Evolutionary conservation across 1,284 basidiomycete species (phyloP), one percentile per base, ranked within the genome.

Genomic region (Sporisorium reilianum): DNA sequence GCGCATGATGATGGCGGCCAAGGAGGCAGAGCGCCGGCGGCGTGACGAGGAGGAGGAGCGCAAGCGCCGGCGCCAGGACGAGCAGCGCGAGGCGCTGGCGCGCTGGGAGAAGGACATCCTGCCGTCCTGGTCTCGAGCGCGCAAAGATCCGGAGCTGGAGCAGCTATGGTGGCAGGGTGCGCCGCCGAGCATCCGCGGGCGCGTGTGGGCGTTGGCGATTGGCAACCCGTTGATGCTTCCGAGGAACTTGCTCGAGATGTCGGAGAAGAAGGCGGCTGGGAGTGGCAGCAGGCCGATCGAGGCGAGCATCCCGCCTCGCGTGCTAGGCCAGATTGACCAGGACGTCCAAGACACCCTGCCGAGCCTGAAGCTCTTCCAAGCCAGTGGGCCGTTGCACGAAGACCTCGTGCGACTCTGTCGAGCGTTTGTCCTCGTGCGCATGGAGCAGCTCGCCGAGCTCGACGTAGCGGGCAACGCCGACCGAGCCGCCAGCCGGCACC

Each of bases 161-260:
- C 89, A 88, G 78, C 80, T 97, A 18, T 99, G 96, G 96, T 96
- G 95, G 91, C 89, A 89, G 48, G 96, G 96, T 8, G 91, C 95
- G 55, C 96, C 96, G 0, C 90, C 91, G 0, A 92, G 93, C 83
- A 86, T 96, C 57, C 89, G 96, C 44, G 92, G 93, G 0, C 87
- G 89, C 5, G 90, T 97, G 85, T 99, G 96, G 96, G 90, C 91
- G 77, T 87, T 89, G 61, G 93, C 92, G 5, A 90, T 94, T 22
- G 96, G 96, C 9, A 99, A 99, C 82, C 88, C 90, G 18, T 87
- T 97, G 52, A 92, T 94, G 25, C 85, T 99, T 64, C 92, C 82
- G 0, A 59, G 81, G 23, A 80, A 78, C 28, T 40, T 84, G 38
- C 48, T 75, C 1, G 73, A 69, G 36, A 56, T 55, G 55, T 61